These are phyloP conservation scores for Infundibulicybe gibba DNA, from an alignment of 768 basidiomycete species.

Conservation along the genomic window DNA sequence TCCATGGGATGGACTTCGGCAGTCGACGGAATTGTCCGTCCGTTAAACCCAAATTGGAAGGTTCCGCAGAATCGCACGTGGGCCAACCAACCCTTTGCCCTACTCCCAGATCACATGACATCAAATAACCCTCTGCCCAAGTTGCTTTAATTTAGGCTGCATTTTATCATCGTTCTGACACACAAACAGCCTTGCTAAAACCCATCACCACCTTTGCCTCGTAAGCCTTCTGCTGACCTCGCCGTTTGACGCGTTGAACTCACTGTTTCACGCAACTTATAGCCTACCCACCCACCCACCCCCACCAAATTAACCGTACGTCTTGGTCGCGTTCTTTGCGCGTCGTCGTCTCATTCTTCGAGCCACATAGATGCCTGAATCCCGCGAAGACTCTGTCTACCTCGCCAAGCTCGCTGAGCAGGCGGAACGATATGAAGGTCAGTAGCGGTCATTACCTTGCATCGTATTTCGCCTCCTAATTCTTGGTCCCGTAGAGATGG, in stretches of 20 bases:
- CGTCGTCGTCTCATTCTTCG: conserved; percentile 27
- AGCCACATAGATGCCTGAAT: conserved; percentile 64
- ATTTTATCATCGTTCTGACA: conserved; percentile 43
- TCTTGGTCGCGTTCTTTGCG: conserved; percentile 33
- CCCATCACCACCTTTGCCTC: conserved; percentile 33
- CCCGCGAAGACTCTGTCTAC: conserved; percentile 97
- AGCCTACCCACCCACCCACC: conserved; percentile 16
- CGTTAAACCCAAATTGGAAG: too few species aligned
- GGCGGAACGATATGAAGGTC: conserved; percentile 98
- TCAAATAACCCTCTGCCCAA: conserved; percentile 66
- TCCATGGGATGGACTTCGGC: too few species aligned
- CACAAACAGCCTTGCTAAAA: conserved; percentile 42
- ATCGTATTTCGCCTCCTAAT: conserved; percentile 9
- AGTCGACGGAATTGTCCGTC: too few species aligned
- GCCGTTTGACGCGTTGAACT: conserved; percentile 28
- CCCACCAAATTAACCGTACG: conserved; percentile 36
- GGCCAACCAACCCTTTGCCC: conserved; percentile 43
- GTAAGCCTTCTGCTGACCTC: conserved; percentile 21
- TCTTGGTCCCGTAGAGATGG: conserved; percentile 68
- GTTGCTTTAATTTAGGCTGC: conserved; percentile 61
- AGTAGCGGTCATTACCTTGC: conserved; percentile 13
- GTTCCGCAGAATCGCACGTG: too few species aligned
- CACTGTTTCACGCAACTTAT: conserved; percentile 16
- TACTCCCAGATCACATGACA: conserved; percentile 31
- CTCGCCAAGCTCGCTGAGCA: conserved; percentile 99